Evolutionary conservation across 768 basidiomycete species (phyloP).

Genomic region (Cyathus striatus): DNA sequence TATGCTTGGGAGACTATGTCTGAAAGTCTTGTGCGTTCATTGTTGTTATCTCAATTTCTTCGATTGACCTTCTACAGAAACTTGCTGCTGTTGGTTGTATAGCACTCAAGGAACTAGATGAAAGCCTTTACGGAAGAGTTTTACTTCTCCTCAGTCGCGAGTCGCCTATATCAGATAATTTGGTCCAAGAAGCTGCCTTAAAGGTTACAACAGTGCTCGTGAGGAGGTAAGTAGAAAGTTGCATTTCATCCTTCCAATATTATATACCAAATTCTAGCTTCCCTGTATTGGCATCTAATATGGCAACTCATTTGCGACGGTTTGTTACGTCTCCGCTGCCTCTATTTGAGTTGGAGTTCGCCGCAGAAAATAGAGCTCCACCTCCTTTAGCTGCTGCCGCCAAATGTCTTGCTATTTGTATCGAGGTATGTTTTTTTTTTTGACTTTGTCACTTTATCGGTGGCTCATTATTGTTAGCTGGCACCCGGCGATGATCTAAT

Average conservation of each 20-base stretch:
- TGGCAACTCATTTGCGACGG: conserved; percentile 76
- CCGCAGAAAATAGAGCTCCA: conserved; percentile 65
- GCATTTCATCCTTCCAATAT: not conserved
- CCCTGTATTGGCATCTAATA: conserved; percentile 66
- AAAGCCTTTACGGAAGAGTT: conserved; percentile 63
- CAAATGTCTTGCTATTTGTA: conserved; percentile 85
- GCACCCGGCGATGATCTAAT: conserved; percentile 84
- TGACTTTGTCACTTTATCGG: not conserved
- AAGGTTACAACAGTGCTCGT: conserved; percentile 83
- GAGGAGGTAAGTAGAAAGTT: conserved; percentile 51
- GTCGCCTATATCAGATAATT: conserved; percentile 74
- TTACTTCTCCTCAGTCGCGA: conserved; percentile 74
- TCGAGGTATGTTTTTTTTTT: conserved; percentile 49
- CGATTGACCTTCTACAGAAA: conserved; percentile 50
- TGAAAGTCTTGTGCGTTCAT: conserved; percentile 67
- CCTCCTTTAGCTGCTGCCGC: conserved; percentile 82
- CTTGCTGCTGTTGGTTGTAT: conserved; percentile 78
- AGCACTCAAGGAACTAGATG: conserved; percentile 62
- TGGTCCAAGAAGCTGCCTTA: conserved; percentile 86
- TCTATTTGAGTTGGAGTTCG: conserved; percentile 84
- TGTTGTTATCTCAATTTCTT: not conserved
- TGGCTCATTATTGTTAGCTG: conserved; percentile 38
- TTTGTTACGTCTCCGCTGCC: conserved; percentile 86
- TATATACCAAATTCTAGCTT: conserved; percentile 44
- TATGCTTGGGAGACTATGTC: conserved; percentile 93